These are phyloP conservation scores for Trichoderma sp. DNA, from an alignment of 2,329 filamentous ascomycete genomes.

Conservation along the genomic window DNA sequence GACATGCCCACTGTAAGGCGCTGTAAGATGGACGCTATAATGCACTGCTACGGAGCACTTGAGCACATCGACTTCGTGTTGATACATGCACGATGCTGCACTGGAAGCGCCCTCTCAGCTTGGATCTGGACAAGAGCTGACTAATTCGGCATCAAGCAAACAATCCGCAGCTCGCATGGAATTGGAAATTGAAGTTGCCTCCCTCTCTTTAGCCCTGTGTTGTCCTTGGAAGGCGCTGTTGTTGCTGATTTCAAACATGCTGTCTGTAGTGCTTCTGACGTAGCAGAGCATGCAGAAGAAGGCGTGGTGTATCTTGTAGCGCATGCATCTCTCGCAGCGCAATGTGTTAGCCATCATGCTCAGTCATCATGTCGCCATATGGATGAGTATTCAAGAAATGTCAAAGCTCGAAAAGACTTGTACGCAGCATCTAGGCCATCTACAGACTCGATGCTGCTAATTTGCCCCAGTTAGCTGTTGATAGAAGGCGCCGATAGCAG, in stretches of 20 bases:
- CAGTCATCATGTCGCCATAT: not conserved
- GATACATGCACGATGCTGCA: too few species aligned
- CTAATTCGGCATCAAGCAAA: not conserved
- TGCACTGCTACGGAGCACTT: not conserved
- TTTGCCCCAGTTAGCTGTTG: not conserved
- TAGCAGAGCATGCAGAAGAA: not conserved
- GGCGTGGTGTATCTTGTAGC: not conserved
- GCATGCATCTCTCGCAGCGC: not conserved
- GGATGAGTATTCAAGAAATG: not conserved
- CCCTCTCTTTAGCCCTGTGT: not conserved
- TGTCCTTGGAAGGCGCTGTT: slow-evolving; percentile 4
- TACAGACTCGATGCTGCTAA: not conserved
- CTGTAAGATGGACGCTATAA: slow-evolving; percentile 9
- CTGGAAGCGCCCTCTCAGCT: not conserved
- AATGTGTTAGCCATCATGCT: not conserved
- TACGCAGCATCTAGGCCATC: not conserved
- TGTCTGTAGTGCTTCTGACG: not conserved
- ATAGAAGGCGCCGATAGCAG: not conserved
- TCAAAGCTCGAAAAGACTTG: not conserved
- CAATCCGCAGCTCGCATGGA: not conserved
- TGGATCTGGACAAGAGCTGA: not conserved
- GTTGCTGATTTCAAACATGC: not conserved
- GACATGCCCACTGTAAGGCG: not conserved
- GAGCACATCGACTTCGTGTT: not conserved
- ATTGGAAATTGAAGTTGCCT: not conserved